Evolutionary conservation across 2,329 filamentous ascomycete genomes (phyloP).

Genomic region (Pseudopithomyces chartarum): DNA sequence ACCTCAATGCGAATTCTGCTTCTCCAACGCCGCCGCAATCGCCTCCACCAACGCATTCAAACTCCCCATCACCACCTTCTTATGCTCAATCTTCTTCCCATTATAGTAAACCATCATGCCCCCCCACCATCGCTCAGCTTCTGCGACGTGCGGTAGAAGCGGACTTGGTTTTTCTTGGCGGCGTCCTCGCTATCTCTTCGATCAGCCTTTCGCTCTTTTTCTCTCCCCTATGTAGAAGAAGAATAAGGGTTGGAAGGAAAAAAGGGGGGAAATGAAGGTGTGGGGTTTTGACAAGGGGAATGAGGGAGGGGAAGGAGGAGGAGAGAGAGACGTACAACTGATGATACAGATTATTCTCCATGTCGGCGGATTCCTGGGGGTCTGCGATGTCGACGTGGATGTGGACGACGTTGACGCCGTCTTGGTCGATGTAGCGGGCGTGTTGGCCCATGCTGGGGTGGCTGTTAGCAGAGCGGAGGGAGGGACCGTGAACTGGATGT

Average conservation of each 20-base stretch:
- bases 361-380: slow-evolving; percentile 2
- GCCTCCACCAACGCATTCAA: slow-evolving; percentile 1
- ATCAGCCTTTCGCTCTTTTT: no score
- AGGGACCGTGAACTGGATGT: no score
- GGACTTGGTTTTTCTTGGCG: slow-evolving; percentile 6
- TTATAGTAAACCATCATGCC: slow-evolving; percentile 8
- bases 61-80: slow-evolving; percentile 8
- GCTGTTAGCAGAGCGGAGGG: no score
- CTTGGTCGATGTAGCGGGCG: slow-evolving; percentile 10
- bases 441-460: not conserved
- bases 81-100: slow-evolving; percentile 10
- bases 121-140: slow-evolving; percentile 11
- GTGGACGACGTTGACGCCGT: slow-evolving; percentile 11
- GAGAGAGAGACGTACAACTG: slow-evolving; percentile 4
- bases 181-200: slow-evolving; percentile 6
- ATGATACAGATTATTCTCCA: slow-evolving; percentile 2
- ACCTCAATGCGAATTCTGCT: not conserved
- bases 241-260: no score
- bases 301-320: no score
- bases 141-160: slow-evolving; percentile 4
- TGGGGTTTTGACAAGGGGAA: no score
- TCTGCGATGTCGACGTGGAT: slow-evolving; percentile 7
- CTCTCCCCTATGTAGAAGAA: no score
- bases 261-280: no score
- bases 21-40: slow-evolving; percentile 14